These are phyloP conservation scores for Hemisphaericaspora xylanilytica DNA, from an alignment of 1,139 yeast genomes.

Conservation along the genomic window DNA sequence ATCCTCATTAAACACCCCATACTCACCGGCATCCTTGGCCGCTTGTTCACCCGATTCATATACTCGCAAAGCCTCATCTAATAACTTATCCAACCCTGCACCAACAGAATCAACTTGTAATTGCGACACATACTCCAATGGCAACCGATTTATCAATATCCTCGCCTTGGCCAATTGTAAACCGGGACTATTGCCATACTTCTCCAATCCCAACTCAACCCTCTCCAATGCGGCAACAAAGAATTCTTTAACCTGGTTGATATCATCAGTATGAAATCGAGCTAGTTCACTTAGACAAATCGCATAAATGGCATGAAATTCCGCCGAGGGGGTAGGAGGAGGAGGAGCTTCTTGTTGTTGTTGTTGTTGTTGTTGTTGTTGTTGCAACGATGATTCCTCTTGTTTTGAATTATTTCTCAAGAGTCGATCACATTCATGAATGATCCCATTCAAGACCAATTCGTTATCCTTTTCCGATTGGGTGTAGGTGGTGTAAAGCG, in stretches of 20 bases:
- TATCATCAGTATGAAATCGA: slow-evolving; percentile 44
- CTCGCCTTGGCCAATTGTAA: slow-evolving; percentile 55
- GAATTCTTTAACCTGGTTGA: slow-evolving; percentile 47
- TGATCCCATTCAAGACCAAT: slow-evolving; percentile 72
- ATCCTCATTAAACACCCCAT: slow-evolving; percentile 31
- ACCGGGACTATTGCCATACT: slow-evolving; percentile 35
- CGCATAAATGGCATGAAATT: slow-evolving; percentile 74
- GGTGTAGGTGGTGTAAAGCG: slow-evolving; percentile 63
- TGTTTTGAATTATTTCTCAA: too few relatives aligned
- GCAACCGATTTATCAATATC: slow-evolving; percentile 55
- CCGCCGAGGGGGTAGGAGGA: too few relatives aligned
- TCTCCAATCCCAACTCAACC: slow-evolving; percentile 55
- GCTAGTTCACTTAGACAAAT: slow-evolving; percentile 70
- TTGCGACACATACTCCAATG: slow-evolving; percentile 54
- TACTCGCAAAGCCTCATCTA: slow-evolving; percentile 40
- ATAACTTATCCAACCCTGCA: slow-evolving; percentile 34
- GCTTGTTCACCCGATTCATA: slow-evolving; percentile 46
- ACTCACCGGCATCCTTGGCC: slow-evolving; percentile 27
- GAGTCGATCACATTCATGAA: slow-evolving; percentile 87
- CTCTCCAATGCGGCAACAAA: slow-evolving; percentile 74
- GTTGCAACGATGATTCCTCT: too few relatives aligned
- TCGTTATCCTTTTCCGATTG: slow-evolving; percentile 58
- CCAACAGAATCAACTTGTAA: slow-evolving; percentile 38
- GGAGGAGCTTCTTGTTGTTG: too few relatives aligned
- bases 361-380: too few relatives aligned